Evolutionary conservation across 2,329 filamentous ascomycete species (phyloP), one percentile per base, ranked within the genome.

Genomic region (Penicillium sp.): DNA sequence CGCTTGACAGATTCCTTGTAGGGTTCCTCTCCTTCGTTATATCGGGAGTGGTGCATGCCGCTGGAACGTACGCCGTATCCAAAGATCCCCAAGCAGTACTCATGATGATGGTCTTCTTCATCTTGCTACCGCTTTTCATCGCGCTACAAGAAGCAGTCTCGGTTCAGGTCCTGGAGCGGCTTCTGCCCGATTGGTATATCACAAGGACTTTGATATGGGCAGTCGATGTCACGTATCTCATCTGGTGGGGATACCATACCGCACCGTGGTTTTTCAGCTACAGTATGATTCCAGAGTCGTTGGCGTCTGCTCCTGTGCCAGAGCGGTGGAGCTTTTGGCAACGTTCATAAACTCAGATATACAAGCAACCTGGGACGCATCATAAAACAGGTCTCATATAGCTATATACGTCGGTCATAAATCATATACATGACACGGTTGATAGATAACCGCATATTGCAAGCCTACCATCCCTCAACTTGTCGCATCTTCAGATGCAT

Each of bases 401-500:
- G 29, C 4, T 50, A 59, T 49, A 55, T 45, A 48, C 49, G 56
- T 49, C 31, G 49, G 48, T 35, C 57, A 44, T 54, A 23, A 26
- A 48, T 62, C 51, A 52, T 48, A 47, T 23, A 47, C 30, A 58
- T 44, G 9, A 55, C 29, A 11, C 4, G 30, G 19, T 31, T 41
- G 19, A 49, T 47, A 6, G 19, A 51, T 19, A 17, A 19, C 3
- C 19, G 15, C 56, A 30, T 44, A 6, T 41, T 15, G 11, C 11
- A 41, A 15, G 35, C 15, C 15, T 67, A 77, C 75, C 75, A 78
- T 7, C 61, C 70, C 31, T 73, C 71, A 26, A 79, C 70, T 55
- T 67, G 65, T 26, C 57, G 64, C 69, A 78, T 71, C 56, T 64
- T 69, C 64, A 79, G 64, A 68, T 75, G 69, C 73, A 79, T 76